A percentile compares a stretch with the other conserved stretches of the same genome.
phyloP scores from a whole-genome alignment of 2,329 filamentous ascomycete genomes.

The Pseudocercospora fuligena region DNA sequence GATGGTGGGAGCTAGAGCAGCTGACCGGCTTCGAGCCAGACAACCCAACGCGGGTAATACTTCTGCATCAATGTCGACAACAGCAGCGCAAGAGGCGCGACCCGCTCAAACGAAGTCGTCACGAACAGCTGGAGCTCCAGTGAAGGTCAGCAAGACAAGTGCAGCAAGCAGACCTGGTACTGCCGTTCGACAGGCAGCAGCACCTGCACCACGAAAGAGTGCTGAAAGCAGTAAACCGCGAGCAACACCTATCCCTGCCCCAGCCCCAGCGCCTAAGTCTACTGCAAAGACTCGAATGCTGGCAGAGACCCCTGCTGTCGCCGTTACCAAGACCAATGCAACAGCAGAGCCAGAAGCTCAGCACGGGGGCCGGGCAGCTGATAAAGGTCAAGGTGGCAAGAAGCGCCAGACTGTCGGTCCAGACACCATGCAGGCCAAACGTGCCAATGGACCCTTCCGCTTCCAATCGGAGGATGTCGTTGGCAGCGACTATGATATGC shows the following conservation, averaged over 20 bases:
- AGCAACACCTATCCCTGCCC: neutral
- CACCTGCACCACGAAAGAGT: neutral
- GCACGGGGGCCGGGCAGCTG: neutral
- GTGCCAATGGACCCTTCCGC: neutral
- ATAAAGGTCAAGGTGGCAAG: neutral
- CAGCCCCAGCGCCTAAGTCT: neutral
- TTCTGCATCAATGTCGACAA: neutral
- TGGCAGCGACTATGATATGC: neutral
- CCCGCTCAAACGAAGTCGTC: neutral
- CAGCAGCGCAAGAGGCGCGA: neutral
- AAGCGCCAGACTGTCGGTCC: neutral
- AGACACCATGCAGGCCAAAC: neutral
- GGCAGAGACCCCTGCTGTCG: neutral
- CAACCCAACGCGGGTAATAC: neutral
- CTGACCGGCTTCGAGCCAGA: neutral
- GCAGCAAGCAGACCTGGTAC: neutral
- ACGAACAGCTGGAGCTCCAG: neutral
- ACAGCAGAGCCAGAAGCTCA: neutral
- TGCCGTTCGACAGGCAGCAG: neutral
- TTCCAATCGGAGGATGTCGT: neutral
- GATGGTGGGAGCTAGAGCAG: neutral
- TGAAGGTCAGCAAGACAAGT: neutral
- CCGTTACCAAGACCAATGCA: too few relatives aligned
- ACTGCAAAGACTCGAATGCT: conserved; percentile 6
- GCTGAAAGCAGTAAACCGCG: neutral